Evolutionary conservation across 2,329 filamentous ascomycete genomes (phyloP).

Genomic region (Setomelanomma holmii): DNA sequence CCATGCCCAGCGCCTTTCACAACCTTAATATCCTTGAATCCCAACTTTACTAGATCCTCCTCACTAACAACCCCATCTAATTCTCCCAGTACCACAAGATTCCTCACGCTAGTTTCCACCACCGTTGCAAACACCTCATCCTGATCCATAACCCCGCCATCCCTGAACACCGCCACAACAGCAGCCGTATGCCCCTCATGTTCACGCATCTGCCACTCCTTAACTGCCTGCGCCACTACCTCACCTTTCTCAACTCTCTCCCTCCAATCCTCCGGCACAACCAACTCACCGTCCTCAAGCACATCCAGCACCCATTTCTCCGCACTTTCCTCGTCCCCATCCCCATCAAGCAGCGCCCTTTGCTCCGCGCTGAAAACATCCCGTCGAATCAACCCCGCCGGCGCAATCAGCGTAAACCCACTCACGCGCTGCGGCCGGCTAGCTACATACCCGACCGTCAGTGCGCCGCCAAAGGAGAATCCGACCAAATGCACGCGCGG

Average conservation of each 20-base stretch:
- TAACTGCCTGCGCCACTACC: conserved; percentile 57
- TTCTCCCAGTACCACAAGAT: conserved; percentile 47
- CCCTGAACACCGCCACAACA: conserved; percentile 42
- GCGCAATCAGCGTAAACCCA: conserved; percentile 55
- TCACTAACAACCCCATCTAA: conserved; percentile 45
- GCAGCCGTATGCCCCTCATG: conserved; percentile 40
- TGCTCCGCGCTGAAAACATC: conserved; percentile 36
- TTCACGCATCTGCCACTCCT: conserved; percentile 57
- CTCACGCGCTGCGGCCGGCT: conserved; percentile 36
- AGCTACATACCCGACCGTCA: conserved; percentile 50
- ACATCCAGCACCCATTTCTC: conserved; percentile 46
- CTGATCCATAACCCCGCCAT: conserved; percentile 54
- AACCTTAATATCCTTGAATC: conserved; percentile 47
- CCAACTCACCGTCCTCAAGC: conserved; percentile 54
- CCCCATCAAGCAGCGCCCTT: conserved; percentile 23
- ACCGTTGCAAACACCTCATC: conserved; percentile 43
- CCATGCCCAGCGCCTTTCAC: conserved; percentile 50
- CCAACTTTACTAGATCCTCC: conserved; percentile 41
- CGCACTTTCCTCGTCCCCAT: conserved; percentile 42
- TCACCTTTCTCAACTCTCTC: conserved; percentile 51
- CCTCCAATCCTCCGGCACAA: conserved; percentile 55
- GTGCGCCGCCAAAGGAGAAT: conserved; percentile 58
- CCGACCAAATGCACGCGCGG: conserved; percentile 55
- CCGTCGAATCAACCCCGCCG: conserved; percentile 53
- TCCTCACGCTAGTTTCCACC: conserved; percentile 28